Evolutionary conservation across 768 basidiomycete genomes (phyloP).

Genomic region (Clavulina sp.): DNA sequence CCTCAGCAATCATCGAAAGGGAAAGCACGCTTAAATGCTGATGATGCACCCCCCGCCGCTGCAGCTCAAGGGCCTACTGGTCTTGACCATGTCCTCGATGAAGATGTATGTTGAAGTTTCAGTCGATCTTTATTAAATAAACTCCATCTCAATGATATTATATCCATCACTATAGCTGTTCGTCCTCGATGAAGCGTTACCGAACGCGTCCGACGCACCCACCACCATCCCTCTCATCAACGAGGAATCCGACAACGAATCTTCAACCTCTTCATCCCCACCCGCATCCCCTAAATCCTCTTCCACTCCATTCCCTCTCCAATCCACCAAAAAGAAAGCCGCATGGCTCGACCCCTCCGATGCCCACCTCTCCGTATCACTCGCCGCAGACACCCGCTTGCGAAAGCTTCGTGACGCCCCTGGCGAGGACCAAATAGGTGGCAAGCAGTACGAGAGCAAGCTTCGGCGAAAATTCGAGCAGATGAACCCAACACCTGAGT

Average conservation of each 20-base stretch:
- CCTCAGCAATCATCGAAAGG: conserved; percentile 6
- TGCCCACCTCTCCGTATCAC: conserved; percentile 37
- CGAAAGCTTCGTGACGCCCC: conserved; percentile 71
- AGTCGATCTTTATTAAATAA: too few relatives aligned
- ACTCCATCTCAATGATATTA: too few relatives aligned
- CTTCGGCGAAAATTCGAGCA: conserved; percentile 68
- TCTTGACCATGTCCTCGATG: conserved; percentile 49
- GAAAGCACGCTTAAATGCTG: too few relatives aligned
- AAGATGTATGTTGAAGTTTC: conserved; percentile 44
- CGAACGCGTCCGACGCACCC: too few relatives aligned
- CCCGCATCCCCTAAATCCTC: neutral
- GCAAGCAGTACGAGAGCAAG: conserved; percentile 74
- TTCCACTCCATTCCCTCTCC: neutral
- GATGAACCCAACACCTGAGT: conserved; percentile 77
- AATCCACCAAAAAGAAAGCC: conserved; percentile 11
- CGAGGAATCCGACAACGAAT: too few relatives aligned
- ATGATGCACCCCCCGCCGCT: too few relatives aligned
- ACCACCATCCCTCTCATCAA: too few relatives aligned
- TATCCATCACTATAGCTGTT: too few relatives aligned
- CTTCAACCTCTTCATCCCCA: too few relatives aligned
- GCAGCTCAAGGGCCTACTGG: conserved; percentile 27
- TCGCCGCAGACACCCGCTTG: conserved; percentile 44
- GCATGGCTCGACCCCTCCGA: conserved; percentile 83
- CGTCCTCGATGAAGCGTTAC: conserved; percentile 9
- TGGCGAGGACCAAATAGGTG: conserved; percentile 50